Base-by-base conservation (phyloP, 2,329 filamentous ascomycete species). In the Aspergillus clavatus region DNA sequence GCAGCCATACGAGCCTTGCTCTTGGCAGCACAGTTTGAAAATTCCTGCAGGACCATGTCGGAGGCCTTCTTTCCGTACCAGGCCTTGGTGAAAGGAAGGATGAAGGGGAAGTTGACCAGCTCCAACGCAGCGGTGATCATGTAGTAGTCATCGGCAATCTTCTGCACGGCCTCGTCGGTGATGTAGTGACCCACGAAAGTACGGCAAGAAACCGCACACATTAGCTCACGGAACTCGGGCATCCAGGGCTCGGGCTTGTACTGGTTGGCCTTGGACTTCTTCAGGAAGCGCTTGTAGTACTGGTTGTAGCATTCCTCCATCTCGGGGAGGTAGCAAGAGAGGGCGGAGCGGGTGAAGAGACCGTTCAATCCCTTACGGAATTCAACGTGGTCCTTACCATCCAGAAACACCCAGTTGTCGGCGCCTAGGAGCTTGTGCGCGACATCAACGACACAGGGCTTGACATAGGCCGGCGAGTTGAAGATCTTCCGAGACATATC, bases 101-200 rank as follows among this genome's bases (percentile, higher is more conserved):
- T 96, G 71, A 97, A 86, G 48, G 93, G 91, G 76, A 97, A 95
- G 76, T 97, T 97, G 76, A 98, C 93, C 38, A 97, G 80, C 71
- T 98, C 93, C 56, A 97, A 81, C 18, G 93, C 93, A 46, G 87
- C 91, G 11, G 93, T 97, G 65, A 97, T 95, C 54, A 91, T 81
- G 72, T 95, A 97, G 74, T 95, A 98, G 72, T 97, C 90, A 69
- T 95, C 86, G 50, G 91, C 86, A 54, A 97, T 93, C 76, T 87
- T 90, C 79, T 94, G 91, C 61, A 97, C 84, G 39, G 86, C 82
- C 66, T 89, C 86, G 48, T 95, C 87, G 37, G 85, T 83, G 69
- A 96, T 91, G 74, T 97, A 97, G 74, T 95, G 84, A 33, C 93
- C 93, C 51, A 95, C 89, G 66, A 97, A 97, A n/a, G 90, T 95